These are phyloP conservation scores for Aspergillus spinulosporus DNA, from an alignment of 2,329 filamentous ascomycete species.

Conservation along the genomic window DNA sequence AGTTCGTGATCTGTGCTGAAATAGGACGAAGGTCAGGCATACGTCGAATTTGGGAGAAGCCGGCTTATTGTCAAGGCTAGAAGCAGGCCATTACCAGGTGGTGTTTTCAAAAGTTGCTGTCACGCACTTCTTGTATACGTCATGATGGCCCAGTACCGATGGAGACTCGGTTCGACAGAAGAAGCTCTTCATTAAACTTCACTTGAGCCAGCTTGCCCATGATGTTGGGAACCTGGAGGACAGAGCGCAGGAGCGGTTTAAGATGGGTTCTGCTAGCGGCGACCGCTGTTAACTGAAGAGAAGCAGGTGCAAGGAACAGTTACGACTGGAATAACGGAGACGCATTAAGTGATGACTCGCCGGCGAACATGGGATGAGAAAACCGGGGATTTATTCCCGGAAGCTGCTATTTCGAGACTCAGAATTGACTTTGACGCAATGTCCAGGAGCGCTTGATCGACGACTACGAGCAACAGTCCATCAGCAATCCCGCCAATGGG, in stretches of 20 bases:
- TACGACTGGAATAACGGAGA: neutral
- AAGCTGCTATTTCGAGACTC: neutral
- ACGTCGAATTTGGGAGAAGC: neutral
- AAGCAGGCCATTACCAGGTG: neutral
- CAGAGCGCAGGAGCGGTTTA: constrained; percentile 5
- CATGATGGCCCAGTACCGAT: constrained; percentile 22
- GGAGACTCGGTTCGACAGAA: constrained; percentile 20
- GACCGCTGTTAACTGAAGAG: neutral
- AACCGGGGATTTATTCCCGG: neutral
- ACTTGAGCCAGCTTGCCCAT: constrained; percentile 17
- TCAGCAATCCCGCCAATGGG: neutral
- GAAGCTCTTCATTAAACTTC: constrained; percentile 18
- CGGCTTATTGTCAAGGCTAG: neutral
- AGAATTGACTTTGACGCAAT: neutral
- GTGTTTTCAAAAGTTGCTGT: constrained; percentile 17
- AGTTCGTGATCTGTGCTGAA: constrained; percentile 15
- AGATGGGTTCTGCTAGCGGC: constrained; percentile 12
- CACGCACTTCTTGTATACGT: constrained; percentile 18
- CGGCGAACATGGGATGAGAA: no score
- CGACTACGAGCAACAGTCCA: neutral
- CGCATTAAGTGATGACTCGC: neutral
- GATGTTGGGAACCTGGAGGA: constrained; percentile 7
- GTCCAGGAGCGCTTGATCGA: neutral
- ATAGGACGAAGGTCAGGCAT: constrained; percentile 3
- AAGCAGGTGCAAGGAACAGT: no score